Evolutionary conservation across 164 flowering plant genomes (phyloP).

Genomic region (Paratinospora sagittata): DNA sequence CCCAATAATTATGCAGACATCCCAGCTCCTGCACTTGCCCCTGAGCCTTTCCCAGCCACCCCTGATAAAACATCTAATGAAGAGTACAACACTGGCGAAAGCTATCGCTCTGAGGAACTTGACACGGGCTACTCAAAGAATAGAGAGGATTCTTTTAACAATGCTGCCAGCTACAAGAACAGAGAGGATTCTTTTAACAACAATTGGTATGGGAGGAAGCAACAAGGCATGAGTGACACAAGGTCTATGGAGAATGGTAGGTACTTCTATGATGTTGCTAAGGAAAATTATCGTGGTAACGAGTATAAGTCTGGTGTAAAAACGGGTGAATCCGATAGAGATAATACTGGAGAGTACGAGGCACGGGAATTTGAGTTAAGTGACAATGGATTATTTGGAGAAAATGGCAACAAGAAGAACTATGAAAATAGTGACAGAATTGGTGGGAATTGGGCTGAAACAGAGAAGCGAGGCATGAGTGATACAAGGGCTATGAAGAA

Average conservation of each 20-base stretch:
- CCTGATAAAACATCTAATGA: conserved; percentile 9
- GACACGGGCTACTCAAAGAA: conserved; percentile 6
- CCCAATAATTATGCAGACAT: not conserved
- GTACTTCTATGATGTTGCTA: conserved; percentile 24
- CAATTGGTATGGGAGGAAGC: conserved; percentile 10
- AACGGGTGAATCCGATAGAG: not conserved
- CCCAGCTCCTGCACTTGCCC: not conserved
- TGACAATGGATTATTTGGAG: not conserved
- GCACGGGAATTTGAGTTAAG: conserved; percentile 1
- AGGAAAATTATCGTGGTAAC: conserved; percentile 15
- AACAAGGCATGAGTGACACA: conserved; percentile 45
- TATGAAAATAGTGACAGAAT: not conserved
- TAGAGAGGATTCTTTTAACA: no score
- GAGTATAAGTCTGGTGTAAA: conserved; percentile 8
- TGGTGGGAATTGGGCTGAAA: not conserved
- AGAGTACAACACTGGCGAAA: conserved; percentile 11
- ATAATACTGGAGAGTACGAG: not conserved
- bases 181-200: not conserved
- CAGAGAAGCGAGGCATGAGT: conserved; percentile 31
- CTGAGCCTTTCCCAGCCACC: not conserved
- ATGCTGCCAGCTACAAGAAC: conserved; percentile 1
- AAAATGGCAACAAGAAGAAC: not conserved
- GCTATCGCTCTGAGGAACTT: conserved; percentile 2
- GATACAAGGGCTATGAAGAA: conserved; percentile 41
- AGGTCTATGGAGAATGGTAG: conserved; percentile 35